Conservation (phyloP, 1,284 basidiomycete genomes). For the Ceraceosorus bombacis region DNA sequence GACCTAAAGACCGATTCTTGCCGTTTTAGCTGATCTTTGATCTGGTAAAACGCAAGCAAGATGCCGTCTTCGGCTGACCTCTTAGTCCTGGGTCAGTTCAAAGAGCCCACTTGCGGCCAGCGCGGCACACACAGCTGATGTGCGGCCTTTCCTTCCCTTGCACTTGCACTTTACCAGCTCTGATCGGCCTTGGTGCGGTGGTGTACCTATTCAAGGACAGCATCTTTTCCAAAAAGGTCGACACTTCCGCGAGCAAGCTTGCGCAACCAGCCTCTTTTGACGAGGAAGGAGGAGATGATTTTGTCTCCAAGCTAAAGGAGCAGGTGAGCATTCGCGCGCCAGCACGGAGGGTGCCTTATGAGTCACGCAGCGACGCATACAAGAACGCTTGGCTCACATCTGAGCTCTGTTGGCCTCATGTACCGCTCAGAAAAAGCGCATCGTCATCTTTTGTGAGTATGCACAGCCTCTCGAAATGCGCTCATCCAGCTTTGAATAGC, state of each 20-base stretch:
- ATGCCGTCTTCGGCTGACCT: too few species aligned
- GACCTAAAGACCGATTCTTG: too few species aligned
- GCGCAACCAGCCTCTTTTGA: conserved; percentile 10
- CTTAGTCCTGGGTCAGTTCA: too few species aligned
- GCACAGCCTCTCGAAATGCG: not conserved
- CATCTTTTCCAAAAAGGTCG: conserved; percentile 21
- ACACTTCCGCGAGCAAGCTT: conserved; percentile 29
- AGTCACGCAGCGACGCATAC: not conserved
- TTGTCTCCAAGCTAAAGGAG: conserved; percentile 32
- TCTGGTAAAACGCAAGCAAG: too few species aligned
- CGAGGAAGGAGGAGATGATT: conserved; percentile 19
- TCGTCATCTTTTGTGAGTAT: conserved; percentile 41
- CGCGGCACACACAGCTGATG: too few species aligned
- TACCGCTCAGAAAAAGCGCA: conserved; percentile 38
- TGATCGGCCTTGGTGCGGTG: conserved; percentile 16
- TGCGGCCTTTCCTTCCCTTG: too few species aligned
- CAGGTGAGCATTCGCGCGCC: conserved; percentile 13
- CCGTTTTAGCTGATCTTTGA: too few species aligned
- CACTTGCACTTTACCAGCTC: too few species aligned
- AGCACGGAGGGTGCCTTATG: not conserved
- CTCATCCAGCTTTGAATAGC: too few species aligned
- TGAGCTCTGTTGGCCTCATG: not conserved
- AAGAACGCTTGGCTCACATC: not conserved
- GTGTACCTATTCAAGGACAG: conserved; percentile 38
- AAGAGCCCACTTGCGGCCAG: too few species aligned